Evolutionary conservation across 768 basidiomycete genomes (phyloP), one percentile per base, ranked within the genome.

Genomic region (Gloeopeniophorella convolvens): DNA sequence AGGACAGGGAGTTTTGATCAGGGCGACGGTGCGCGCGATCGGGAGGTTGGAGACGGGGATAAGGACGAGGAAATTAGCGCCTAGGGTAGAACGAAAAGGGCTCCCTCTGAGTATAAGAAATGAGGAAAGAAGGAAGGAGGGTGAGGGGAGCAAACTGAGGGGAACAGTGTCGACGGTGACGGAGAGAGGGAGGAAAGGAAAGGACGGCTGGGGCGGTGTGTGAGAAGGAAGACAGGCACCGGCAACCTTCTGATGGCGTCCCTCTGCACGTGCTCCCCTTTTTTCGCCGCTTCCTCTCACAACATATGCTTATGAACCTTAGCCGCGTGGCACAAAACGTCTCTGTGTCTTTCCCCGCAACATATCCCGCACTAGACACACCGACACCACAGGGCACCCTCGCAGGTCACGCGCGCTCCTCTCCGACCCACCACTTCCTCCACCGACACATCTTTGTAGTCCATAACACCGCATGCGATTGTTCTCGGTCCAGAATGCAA

Each of bases 1-100:
- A 26, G 27, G n/a, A 34, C n/a, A 46, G 21, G 9, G 51, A 18
- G 20, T 18, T 28, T 48, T 53, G 41, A 48, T 48, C 51, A 48
- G 34, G n/a, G 18, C 41, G 34, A 32, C 12, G 34, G 23, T 31
- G 40, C 21, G 34, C 27, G 46, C 23, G 43, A 28, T 15, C 39
- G 44, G 23, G 15, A 13, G 10, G 42, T 48, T 37, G 28, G 46
- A 37, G 42, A 47, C 35, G 20, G 18, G 39, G n/a, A 43, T n/a
- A 31, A 34, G n/a, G 33, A 48, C 23, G 51, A 31, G 10, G 51
- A 31, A 23, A 27, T 7, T 36, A n/a, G 36, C 32, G 33, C 33
- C 34, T 41, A 26, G 39, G 16, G 9, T 8, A 36, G 26, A 27
- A 28, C 16, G 13, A 30, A 13, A 40, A 26, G 33, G 36, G 26